Percentiles rank a stretch among this genome's conserved stretches.
phyloP scores from a whole-genome alignment of 192 early-diverging fungal species.

The Lobosporangium transversale region DNA sequence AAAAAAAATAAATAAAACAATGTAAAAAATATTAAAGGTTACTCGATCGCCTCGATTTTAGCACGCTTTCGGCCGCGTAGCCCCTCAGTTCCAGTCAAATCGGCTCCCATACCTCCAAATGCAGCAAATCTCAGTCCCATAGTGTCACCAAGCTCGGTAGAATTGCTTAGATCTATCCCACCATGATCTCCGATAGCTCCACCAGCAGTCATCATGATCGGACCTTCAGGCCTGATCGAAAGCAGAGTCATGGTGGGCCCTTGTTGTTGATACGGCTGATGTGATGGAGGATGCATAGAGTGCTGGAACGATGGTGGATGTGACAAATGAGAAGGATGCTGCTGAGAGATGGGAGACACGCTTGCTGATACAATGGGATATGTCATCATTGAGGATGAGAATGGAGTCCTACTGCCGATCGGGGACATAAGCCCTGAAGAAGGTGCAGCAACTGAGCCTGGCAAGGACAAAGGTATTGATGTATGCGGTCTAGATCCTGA shows the following conservation, averaged over 20 bases:
- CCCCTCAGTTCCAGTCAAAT: background rate
- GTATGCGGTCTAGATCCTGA: conserved; percentile 1
- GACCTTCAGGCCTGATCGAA: conserved; percentile 33
- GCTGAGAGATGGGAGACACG: conserved; percentile 10
- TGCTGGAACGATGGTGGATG: conserved; percentile 10
- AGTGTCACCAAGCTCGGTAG: conserved; percentile 20
- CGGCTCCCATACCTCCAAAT: background rate
- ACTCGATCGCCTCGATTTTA: conserved; percentile 48
- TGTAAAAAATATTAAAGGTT: background rate
- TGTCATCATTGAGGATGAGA: conserved; percentile 12
- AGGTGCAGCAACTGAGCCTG: background rate
- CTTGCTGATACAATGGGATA: conserved; percentile 9
- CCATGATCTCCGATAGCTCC: background rate
- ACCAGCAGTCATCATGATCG: conserved; percentile 8
- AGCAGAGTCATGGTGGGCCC: conserved; percentile 44
- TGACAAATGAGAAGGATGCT: conserved; percentile 1
- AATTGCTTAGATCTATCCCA: conserved; percentile 5
- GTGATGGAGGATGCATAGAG: conserved; percentile 6
- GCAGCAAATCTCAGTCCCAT: conserved; percentile 12
- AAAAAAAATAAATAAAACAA: conserved; percentile 12
- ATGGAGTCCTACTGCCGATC: conserved; percentile 15
- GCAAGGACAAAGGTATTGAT: conserved; percentile 37
- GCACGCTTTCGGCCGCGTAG: conserved; percentile 30
- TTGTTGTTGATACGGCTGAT: conserved; percentile 28
- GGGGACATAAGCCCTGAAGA: conserved; percentile 25